Conservation (phyloP, 2,329 filamentous ascomycete species). For the Capronia americana region DNA sequence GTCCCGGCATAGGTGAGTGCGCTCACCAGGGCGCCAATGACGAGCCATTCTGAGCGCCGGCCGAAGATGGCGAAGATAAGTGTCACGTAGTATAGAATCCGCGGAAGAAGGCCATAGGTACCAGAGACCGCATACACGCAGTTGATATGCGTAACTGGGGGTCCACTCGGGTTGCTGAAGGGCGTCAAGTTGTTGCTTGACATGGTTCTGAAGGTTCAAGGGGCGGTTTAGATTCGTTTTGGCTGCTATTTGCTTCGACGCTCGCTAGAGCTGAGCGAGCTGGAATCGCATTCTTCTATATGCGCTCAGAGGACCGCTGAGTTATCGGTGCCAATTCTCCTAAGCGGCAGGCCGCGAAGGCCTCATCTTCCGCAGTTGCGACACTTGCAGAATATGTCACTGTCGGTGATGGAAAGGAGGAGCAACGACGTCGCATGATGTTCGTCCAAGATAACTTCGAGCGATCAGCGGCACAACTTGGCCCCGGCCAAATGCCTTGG, state of each 20-base stretch:
- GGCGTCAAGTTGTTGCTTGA: constrained; percentile 22
- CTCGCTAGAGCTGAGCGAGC: background rate
- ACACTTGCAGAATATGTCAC: background rate
- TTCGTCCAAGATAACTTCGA: background rate
- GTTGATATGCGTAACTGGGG: constrained; percentile 26
- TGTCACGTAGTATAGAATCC: constrained; percentile 42
- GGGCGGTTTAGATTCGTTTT: background rate
- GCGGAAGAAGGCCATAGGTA: constrained; percentile 41
- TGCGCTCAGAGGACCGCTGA: background rate
- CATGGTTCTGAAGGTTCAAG: constrained; percentile 16
- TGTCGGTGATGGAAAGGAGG: background rate
- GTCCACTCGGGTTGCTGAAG: constrained; percentile 14
- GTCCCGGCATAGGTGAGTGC: constrained; percentile 42
- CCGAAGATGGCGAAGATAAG: constrained; percentile 42
- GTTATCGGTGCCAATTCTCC: background rate
- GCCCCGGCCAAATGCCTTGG: constrained; percentile 4
- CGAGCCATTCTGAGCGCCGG: constrained; percentile 42
- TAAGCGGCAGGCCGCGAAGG: constrained; percentile 2
- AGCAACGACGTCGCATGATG: background rate
- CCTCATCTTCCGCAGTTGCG: background rate
- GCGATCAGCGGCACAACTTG: constrained; percentile 5
- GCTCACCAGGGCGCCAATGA: constrained; percentile 42
- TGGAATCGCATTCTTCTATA: background rate
- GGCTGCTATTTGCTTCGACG: background rate
- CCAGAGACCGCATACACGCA: constrained; percentile 41